Percentiles rank a stretch among this genome's conserved stretches.
Conservation (phyloP, 805 yeast species). For the Saturnispora sekii region DNA sequence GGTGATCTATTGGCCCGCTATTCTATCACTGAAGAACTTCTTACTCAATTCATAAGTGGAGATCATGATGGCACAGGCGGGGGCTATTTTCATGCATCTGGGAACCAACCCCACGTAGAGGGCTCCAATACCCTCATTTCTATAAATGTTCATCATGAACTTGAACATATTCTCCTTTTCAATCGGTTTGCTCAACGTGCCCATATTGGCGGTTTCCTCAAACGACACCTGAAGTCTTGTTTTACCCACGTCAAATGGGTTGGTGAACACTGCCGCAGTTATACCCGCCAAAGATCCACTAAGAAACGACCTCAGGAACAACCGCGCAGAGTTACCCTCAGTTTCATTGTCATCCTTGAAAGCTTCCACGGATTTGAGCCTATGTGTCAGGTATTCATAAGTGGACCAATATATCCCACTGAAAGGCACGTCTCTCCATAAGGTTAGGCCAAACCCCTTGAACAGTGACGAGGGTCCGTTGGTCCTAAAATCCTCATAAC, state of each 20-base stretch:
- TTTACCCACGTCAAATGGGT: slow-evolving; percentile 96
- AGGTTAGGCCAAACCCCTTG: slow-evolving; percentile 76
- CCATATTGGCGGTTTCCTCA: slow-evolving; percentile 20
- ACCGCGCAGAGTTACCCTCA: slow-evolving; percentile 10
- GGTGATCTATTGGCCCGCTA: background rate
- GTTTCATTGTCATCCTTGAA: slow-evolving; percentile 16
- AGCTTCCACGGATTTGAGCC: slow-evolving; percentile 19
- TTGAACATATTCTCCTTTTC: slow-evolving; percentile 51
- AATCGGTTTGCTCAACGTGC: slow-evolving; percentile 8
- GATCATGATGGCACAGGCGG: slow-evolving; percentile 97
- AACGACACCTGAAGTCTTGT: slow-evolving; percentile 74
- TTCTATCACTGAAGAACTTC: slow-evolving; percentile 32
- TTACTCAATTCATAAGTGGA: slow-evolving; percentile 89
- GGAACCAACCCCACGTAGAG: slow-evolving; percentile 85
- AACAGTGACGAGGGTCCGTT: slow-evolving; percentile 62
- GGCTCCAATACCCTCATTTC: slow-evolving; percentile 70
- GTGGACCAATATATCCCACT: slow-evolving; percentile 91
- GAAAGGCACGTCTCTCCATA: slow-evolving; percentile 97
- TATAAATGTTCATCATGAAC: slow-evolving; percentile 52
- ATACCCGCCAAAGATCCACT: slow-evolving; percentile 82
- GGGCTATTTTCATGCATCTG: slow-evolving; percentile 83
- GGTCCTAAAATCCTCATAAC: slow-evolving; percentile 33
- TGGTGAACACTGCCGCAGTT: slow-evolving; percentile 77
- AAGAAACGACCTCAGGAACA: slow-evolving; percentile 53
- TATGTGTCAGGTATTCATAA: slow-evolving; percentile 45